Base-by-base conservation (phyloP, 2,329 filamentous ascomycete species). In the Stemphylium beticola region DNA sequence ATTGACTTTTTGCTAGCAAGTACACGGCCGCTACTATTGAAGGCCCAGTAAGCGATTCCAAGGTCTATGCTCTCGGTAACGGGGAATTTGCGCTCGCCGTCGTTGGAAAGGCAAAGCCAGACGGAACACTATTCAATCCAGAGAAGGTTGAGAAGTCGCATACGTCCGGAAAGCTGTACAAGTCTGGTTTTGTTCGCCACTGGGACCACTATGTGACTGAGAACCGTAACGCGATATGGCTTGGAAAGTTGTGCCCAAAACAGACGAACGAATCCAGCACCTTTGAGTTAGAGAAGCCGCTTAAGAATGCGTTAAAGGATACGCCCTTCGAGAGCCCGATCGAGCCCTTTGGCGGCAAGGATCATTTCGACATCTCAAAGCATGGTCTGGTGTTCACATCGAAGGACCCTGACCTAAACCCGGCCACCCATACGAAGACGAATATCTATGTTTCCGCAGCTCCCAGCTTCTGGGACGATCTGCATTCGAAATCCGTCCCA, bases 141-240 rank as follows among this genome's bases (percentile, higher is more conserved):
- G 80, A 86, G 33, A 80, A 82, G 12, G 85, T 84, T 33, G 77
- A 83, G 58, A 85, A 87, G 67, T 79, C 83, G 2, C 76, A 81
- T 20, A 87, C 87, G 17, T 84, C 85, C 3, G 91, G 85, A 24
- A 87, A 84, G 65, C 82, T 92, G 18, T 95, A 95, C 74, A 85
- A 85, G 17, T 85, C 83, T 42, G 83, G 93, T 22, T 95, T 91
- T 67, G 89, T 91, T 24, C 85, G 91, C 12, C 90, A 96, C 68
- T 96, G 91, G 91, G 91, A 96, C 71, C 75, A 82, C n/a, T 96
- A 88, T 76, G 79, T 87, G 22, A 86, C 83, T 0, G 83, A 87
- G 40, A 87, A 90, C 66, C 85, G 83, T 57, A 88, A 87, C 66
- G 83, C 88, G 2, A 81, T 96, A 24, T 95, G 88, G 82, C 90